phyloP scores from a whole-genome alignment of 1,139 yeast genomes.

The Diutina neorugosa region DNA sequence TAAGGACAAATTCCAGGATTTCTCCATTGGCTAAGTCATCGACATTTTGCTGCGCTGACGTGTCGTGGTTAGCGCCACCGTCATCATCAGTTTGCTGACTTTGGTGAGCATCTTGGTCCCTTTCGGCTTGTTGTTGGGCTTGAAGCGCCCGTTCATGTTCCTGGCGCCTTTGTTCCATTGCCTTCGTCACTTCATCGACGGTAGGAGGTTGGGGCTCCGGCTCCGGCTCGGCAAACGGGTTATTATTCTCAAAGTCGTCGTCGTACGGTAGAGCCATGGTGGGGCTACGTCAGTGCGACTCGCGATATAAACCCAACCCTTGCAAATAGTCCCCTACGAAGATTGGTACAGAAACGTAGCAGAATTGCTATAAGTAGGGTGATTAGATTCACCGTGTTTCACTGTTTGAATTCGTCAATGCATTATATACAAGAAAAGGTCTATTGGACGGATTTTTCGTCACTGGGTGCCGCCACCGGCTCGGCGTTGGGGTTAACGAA shows the following conservation, averaged over 20 bases:
- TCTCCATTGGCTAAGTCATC: background rate
- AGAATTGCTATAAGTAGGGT: too few relatives aligned
- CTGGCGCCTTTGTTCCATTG: constrained; percentile 9
- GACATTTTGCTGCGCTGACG: background rate
- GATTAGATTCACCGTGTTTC: too few relatives aligned
- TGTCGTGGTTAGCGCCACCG: background rate
- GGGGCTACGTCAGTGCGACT: background rate
- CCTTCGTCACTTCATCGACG: constrained; percentile 19
- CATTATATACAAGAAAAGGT: background rate
- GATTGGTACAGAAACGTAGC: too few relatives aligned
- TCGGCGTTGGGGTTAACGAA: background rate
- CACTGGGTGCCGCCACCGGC: background rate
- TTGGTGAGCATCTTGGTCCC: background rate
- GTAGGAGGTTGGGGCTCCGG: background rate
- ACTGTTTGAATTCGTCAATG: too few relatives aligned
- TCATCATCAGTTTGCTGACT: background rate
- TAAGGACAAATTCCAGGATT: constrained; percentile 10
- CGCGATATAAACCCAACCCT: too few relatives aligned
- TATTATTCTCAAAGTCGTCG: background rate
- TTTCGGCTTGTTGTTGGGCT: background rate
- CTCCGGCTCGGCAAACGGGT: constrained; percentile 4
- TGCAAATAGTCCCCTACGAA: too few relatives aligned
- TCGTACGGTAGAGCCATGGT: background rate
- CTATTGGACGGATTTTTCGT: background rate
- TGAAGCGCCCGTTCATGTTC: background rate